Evolutionary conservation across 148 eudicot species (phyloP), one percentile per base, ranked within the genome.

Genomic region (Dianthus caryophyllus): DNA sequence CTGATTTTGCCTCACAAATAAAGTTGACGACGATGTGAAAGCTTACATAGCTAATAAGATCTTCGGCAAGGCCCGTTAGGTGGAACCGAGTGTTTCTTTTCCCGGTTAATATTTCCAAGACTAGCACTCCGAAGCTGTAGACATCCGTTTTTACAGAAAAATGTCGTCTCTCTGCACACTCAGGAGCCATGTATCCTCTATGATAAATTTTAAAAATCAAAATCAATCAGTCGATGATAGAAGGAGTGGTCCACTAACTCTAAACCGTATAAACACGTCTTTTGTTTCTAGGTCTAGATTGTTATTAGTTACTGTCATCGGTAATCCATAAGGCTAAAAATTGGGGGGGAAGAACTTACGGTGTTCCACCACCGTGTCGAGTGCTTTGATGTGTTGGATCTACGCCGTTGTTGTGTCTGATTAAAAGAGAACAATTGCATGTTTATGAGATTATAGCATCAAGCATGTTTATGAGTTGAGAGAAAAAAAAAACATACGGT

Each of bases 371-470:
- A 48, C 68, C 68, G 27, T 57, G 29, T 11, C 38, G 68, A 65
- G 68, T 65, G 49, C 26, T 65, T 49, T 65, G 68, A 65, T 65
- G 68, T 3, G 68, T 65, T 65, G 17, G 41, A 65, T 65, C 68
- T 36, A 27, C 38, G 1, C 17, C 52, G 10, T 20, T 18, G 31
- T 21, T 64, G 1, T 43, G 49, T 36, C 67, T 64, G 31, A 44
- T 12, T 24, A 43, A 1, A 17, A 17, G 22, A 21, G 16, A 16
- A 31, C 63, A 17, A 30, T 27, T 30, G 63, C 3, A 5, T 30
- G 6, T n/a, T n/a, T 0, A 31, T 56, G 17, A 24, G 31, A 12
- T 56, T 56, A 24, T 9, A 24, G 29, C 15, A 3, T 2, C 3
- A 3, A 33, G 8, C 3, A 2, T 8, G 5, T 8, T 33, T 33